Conservation (phyloP, 495 filamentous ascomycete genomes). For the Hypoxylon cercidicola region DNA sequence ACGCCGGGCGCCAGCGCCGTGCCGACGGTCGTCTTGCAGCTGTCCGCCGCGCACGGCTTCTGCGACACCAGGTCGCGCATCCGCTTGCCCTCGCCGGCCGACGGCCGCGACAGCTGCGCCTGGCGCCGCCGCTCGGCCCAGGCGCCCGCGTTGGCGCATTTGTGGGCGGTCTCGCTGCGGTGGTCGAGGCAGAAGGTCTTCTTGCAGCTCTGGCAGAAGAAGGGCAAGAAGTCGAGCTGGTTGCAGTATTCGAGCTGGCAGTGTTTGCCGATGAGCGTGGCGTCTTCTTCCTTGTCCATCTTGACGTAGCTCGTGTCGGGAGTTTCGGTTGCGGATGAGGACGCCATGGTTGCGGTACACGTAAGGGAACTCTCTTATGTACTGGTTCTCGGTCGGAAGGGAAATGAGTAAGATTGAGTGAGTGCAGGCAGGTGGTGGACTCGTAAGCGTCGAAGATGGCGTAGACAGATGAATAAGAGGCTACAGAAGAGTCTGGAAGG, state of each 20-base stretch:
- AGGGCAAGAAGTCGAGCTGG: conserved; percentile 95
- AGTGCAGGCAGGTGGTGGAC: conserved; percentile 31
- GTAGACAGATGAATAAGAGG: conserved; percentile 42
- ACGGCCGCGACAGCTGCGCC: conserved; percentile 60
- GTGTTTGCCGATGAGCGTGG: conserved; percentile 86
- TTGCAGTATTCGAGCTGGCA: conserved; percentile 93
- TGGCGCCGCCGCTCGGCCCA: conserved; percentile 79
- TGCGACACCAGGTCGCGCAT: conserved; percentile 56
- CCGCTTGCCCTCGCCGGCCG: conserved; percentile 55
- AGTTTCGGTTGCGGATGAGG: conserved; percentile 34
- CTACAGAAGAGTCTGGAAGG: conserved; percentile 44
- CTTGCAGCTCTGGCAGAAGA: conserved; percentile 87
- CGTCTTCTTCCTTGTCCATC: conserved; percentile 73
- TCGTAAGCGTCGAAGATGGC: conserved; percentile 44
- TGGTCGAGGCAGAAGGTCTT: conserved; percentile 94
- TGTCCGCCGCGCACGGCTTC: conserved; percentile 71
- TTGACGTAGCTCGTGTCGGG: conserved; percentile 59
- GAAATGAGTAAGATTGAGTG: not conserved
- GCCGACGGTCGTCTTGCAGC: conserved; percentile 87
- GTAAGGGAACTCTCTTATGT: conserved; percentile 22
- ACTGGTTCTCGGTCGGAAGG: not conserved
- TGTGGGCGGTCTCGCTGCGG: conserved; percentile 85
- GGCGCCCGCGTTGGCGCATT: conserved; percentile 79
- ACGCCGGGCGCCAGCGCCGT: conserved; percentile 81
- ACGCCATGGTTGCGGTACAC: conserved; percentile 43